Conservation (phyloP, 441 rosid genomes). For the Manihot esculenta region DNA sequence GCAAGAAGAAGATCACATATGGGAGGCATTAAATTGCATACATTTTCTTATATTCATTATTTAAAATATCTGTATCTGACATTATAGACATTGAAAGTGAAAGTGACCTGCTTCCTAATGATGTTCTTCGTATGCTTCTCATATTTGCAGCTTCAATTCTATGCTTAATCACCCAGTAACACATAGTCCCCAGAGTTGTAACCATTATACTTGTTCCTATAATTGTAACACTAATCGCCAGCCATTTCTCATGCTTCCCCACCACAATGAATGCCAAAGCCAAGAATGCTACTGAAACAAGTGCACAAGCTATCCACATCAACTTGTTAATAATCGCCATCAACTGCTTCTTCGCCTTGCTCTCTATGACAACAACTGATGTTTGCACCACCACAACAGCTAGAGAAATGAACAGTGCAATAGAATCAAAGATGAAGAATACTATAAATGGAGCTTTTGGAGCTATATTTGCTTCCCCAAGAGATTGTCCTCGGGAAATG, state of each 20-base stretch:
- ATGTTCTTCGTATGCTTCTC: conserved; percentile 62
- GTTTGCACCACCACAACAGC: conserved; percentile 96
- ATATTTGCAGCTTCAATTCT: conserved; percentile 69
- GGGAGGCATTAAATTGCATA: conserved; percentile 58
- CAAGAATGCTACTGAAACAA: conserved; percentile 69
- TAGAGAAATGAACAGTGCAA: conserved; percentile 87
- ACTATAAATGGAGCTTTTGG: conserved; percentile 56
- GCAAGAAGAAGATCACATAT: not conserved
- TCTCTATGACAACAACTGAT: conserved; percentile 82
- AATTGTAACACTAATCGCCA: conserved; percentile 69
- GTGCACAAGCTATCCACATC: conserved; percentile 93
- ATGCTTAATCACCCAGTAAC: conserved; percentile 80
- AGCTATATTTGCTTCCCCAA: conserved; percentile 78
- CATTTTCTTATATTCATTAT: conserved; percentile 79
- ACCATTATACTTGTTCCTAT: conserved; percentile 79
- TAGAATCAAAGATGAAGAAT: conserved; percentile 77
- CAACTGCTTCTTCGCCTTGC: conserved; percentile 90
- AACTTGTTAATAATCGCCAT: conserved; percentile 87
- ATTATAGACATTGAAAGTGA: conserved; percentile 53
- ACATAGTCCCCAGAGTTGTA: conserved; percentile 80
- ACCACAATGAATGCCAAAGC: conserved; percentile 79
- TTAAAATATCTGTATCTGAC: conserved; percentile 68
- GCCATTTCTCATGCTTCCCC: conserved; percentile 60
- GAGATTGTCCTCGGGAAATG: conserved; percentile 47
- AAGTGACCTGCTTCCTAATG: conserved; percentile 55